Evolutionary conservation across 768 basidiomycete species (phyloP).

Genomic region (Mycena olivaceomarginata): DNA sequence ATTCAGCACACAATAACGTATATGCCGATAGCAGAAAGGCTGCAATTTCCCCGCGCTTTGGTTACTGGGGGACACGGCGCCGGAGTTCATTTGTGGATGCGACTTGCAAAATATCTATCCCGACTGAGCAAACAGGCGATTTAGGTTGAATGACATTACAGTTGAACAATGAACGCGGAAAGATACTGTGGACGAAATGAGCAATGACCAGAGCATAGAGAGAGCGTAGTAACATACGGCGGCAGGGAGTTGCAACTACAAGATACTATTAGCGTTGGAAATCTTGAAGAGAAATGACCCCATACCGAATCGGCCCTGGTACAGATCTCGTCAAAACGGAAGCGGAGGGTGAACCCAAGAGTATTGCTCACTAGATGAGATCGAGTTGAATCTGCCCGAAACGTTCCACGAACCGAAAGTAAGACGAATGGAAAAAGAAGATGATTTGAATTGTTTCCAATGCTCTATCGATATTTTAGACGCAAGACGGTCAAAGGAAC

Average conservation of each 20-base stretch:
- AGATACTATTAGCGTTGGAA: not conserved
- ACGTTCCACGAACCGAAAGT: slow-evolving; percentile 34
- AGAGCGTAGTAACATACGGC: slow-evolving; percentile 13
- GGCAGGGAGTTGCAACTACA: slow-evolving; percentile 34
- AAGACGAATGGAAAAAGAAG: slow-evolving; percentile 23
- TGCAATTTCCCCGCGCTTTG: slow-evolving; percentile 15
- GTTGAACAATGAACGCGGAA: slow-evolving; percentile 32
- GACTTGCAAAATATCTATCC: slow-evolving; percentile 23
- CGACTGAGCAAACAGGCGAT: not conserved
- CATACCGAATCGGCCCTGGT: slow-evolving; percentile 19
- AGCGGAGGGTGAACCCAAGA: not conserved
- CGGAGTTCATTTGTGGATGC: slow-evolving; percentile 16
- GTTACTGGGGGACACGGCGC: slow-evolving; percentile 1
- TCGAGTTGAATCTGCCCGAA: slow-evolving; percentile 24
- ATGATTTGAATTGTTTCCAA: slow-evolving; percentile 35
- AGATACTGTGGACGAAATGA: slow-evolving; percentile 24
- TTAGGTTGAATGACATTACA: not conserved
- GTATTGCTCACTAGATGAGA: slow-evolving; percentile 34
- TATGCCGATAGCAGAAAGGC: slow-evolving; percentile 28
- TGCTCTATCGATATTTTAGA: not conserved
- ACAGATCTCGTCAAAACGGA: not conserved
- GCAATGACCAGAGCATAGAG: not conserved
- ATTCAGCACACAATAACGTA: slow-evolving; percentile 13
- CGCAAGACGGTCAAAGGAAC: not conserved
- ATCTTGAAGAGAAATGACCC: not conserved